Conservation (phyloP, 1,139 yeast genomes). For the Debaryomyces coudertii region DNA sequence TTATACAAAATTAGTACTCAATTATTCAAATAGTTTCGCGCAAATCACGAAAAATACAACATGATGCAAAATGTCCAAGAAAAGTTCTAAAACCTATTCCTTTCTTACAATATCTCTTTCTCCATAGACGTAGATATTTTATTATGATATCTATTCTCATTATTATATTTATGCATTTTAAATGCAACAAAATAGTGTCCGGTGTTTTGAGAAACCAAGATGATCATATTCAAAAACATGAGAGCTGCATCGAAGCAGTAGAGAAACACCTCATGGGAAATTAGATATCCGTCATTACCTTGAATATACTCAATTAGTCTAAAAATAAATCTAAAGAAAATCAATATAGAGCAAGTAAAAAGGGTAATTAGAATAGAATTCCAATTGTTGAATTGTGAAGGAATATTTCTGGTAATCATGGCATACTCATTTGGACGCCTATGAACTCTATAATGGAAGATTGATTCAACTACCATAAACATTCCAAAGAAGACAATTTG, state of each 20-base stretch:
- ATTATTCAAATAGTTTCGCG: too few relatives aligned
- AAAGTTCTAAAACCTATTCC: too few relatives aligned
- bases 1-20: too few relatives aligned
- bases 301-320: conserved; percentile 42
- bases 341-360: conserved; percentile 30
- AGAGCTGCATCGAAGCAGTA: conserved; percentile 38
- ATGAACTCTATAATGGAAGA: conserved; percentile 12
- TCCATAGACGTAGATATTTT: too few relatives aligned
- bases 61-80: too few relatives aligned
- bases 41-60: too few relatives aligned
- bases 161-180: not conserved
- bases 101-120: too few relatives aligned
- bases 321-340: conserved; percentile 43
- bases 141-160: too few relatives aligned
- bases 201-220: conserved; percentile 4
- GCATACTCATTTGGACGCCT: conserved; percentile 11
- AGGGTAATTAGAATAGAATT: conserved; percentile 20
- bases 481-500: conserved; percentile 41
- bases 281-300: conserved; percentile 38
- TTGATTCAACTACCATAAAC: conserved; percentile 21
- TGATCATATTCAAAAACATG: conserved; percentile 21
- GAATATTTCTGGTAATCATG: conserved; percentile 9
- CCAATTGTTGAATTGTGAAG: conserved; percentile 17
- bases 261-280: conserved; percentile 38
- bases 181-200: conserved; percentile 3